Evolutionary conservation across 768 basidiomycete genomes (phyloP), one percentile per base, ranked within the genome.

Genomic region (Cystofilobasidium bisporidii): DNA sequence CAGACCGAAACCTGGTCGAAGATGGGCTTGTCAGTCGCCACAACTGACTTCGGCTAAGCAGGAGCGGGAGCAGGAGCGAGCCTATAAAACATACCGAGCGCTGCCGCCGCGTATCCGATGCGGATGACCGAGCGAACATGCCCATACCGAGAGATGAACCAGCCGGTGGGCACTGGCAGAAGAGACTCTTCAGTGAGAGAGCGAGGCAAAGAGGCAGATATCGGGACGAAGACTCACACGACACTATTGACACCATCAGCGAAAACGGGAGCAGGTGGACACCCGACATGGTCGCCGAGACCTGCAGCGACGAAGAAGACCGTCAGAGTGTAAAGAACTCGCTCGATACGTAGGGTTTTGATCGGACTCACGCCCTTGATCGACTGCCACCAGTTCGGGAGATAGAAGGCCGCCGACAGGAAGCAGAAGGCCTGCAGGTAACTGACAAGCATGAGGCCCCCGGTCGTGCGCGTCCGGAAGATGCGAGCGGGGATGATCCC

Each of bases 371-470:
- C 61, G 22, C 65, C 69, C 28, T 62, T 63, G 53, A 70, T 61
- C 38, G 56, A 65, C 63, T 70, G 69, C 61, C 66, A 70, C 41
- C 60, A 70, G 3, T 63, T 45, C 30, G 69, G 69, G 14, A 70
- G 50, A 28, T 57, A 68, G 61, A 62, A 68, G n/a, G 66, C 48
- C 4, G 50, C 43, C 12, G 66, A 67, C 10, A 67, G 61, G 30
- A 67, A 67, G 4, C 47, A 56, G 53, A 67, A 67, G 1, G 66
- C 66, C 30, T 67, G 66, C 9, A 67, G 60, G 40, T 61, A 67
- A 28, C 36, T 41, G 12, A 45, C 22, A 1, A 67, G 20, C 14
- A 67, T 36, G n/a, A 50, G 33, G 9, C 40, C 26, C 0, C 50
- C 66, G 2, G 66, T 67, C 8, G 66, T 67, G 4, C 53, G 60